Evolutionary conservation across 2,329 filamentous ascomycete species (phyloP).

Genomic region (Dothistroma pini): DNA sequence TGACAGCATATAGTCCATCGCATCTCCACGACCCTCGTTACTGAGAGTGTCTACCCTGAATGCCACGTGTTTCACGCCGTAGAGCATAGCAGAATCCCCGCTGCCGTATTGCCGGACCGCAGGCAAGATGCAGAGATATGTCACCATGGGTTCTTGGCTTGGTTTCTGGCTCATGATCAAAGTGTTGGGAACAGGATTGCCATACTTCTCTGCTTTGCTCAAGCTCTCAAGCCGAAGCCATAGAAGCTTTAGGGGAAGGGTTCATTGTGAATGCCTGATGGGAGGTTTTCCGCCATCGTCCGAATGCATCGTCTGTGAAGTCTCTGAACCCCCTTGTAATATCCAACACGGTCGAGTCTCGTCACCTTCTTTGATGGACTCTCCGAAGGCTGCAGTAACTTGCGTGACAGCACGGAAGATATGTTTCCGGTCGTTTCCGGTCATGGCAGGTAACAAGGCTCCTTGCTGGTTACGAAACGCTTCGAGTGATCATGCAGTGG

Average conservation of each 20-base stretch:
- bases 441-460: background rate
- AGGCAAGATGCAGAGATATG: background rate
- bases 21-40: background rate
- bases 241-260: background rate
- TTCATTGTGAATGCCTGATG: background rate
- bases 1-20: background rate
- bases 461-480: background rate
- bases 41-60: background rate
- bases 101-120: background rate
- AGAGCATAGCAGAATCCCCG: background rate
- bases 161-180: background rate
- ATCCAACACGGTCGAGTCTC: background rate
- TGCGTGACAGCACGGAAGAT: background rate
- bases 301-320: background rate
- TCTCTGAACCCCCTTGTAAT: background rate
- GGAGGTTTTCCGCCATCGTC: background rate
- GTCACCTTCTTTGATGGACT: slow-evolving; percentile 2
- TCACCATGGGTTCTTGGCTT: background rate
- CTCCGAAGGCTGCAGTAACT: background rate
- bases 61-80: background rate
- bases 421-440: background rate
- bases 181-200: background rate
- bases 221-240: background rate
- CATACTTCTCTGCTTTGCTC: background rate
- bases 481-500: background rate